These are phyloP conservation scores for Themeda triandra DNA, from an alignment of 176 grass and related monocot genomes.

Conservation along the genomic window DNA sequence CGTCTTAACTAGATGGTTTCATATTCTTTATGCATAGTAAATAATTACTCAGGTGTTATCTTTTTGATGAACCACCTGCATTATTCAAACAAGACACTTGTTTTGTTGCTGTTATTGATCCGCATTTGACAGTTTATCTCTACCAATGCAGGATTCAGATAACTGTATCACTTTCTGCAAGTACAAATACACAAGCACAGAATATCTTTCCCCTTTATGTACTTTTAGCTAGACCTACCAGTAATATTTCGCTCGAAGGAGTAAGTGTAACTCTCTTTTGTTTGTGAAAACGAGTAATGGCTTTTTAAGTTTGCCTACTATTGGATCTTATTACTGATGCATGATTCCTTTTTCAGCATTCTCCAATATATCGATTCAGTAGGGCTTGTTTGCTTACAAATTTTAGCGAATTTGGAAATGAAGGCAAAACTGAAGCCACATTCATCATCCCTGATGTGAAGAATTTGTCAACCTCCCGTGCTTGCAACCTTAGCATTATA, in stretches of 20 bases:
- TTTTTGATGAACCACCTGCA: constrained; percentile 20
- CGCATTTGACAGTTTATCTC: constrained; percentile 1
- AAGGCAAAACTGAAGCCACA: constrained; percentile 68
- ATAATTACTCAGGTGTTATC: neutral
- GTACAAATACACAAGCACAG: constrained; percentile 53
- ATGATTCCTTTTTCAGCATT: constrained; percentile 49
- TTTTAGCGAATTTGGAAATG: constrained; percentile 68
- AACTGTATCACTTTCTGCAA: constrained; percentile 67
- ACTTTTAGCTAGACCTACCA: constrained; percentile 70
- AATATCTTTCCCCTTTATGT: constrained; percentile 78
- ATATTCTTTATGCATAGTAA: neutral
- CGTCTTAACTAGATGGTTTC: constrained; percentile 8
- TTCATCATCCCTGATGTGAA: constrained; percentile 85
- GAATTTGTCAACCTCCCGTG: constrained; percentile 57
- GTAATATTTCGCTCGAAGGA: constrained; percentile 54
- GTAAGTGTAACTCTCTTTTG: constrained; percentile 42
- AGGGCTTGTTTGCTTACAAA: constrained; percentile 52
- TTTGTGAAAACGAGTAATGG: neutral
- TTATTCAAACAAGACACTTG: neutral
- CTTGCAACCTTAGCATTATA: constrained; percentile 76
- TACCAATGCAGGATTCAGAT: constrained; percentile 77
- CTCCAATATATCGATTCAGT: constrained; percentile 65
- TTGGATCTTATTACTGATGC: constrained; percentile 29
- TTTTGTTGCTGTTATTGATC: constrained; percentile 1
- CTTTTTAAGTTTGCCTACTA: neutral